Evolutionary conservation across 352 stramenopile species (phyloP), one percentile per base, ranked within the genome.

Genomic region (Globisporangium cystogenes): DNA sequence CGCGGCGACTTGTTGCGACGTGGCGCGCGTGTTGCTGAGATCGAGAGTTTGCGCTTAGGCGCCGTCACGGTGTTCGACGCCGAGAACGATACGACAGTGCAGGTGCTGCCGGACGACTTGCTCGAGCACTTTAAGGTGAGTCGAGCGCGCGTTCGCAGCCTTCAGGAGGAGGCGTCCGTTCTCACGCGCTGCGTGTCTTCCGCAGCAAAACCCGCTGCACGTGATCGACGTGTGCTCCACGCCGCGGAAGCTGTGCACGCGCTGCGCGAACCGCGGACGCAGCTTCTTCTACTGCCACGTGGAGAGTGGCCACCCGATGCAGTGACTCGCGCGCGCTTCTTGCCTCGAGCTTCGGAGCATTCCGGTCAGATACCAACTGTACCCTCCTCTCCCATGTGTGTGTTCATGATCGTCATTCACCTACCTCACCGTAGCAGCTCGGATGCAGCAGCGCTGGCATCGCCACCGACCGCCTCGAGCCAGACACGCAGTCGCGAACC

Each of bases 231-330:
- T 90, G 5, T 73, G 69, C 21, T 65, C 64, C 1, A 74, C 70
- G 21, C 64, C 60, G 7, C 58, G 67, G 36, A 68, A 61, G 11
- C 40, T 86, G 43, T 93, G 82, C 27, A 55, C 55, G 39, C 35
- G 53, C 27, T 93, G 82, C 55, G 36, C 45, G 8, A 65, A 51
- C 11, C 42, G 64, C 23, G 62, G 60, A 23, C 65, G 57, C 24
- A 74, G 52, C 5, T 93, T 93, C 61, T 72, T 79, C 53, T 60
- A 78, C 24, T 93, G 82, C 58, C 82, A 93, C 55, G 37, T 93
- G 20, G 73, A 82, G 39, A 83, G 72, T 59, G 82, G 82, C 1
- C 82, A 93, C 43, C 76, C 77, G 16, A 90, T 92, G 82, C 41
- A 82, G 53, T 92, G 70, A 68, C 24, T 20, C 20, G n/a, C 7